Conservation (phyloP, 331 rosid species). For the Acacia pycnantha region DNA sequence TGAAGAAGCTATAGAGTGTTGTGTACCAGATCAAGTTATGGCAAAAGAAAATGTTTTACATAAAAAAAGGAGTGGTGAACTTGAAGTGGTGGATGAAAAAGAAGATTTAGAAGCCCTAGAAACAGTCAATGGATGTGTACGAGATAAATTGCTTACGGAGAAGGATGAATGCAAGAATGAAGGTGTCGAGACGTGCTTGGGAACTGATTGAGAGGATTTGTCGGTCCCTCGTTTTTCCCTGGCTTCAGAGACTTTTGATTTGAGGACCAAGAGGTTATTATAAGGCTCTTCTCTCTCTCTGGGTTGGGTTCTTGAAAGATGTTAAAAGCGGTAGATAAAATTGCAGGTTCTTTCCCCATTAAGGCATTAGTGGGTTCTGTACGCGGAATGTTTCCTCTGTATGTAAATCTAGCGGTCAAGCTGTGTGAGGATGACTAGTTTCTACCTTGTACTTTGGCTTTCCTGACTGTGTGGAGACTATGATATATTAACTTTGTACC, state of each 20-base stretch:
- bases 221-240: constrained; percentile 28
- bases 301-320: constrained; percentile 22
- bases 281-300: neutral
- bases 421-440: constrained; percentile 32
- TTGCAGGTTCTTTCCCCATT: constrained; percentile 36
- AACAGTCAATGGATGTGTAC: constrained; percentile 14
- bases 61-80: constrained; percentile 19
- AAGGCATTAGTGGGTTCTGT: neutral
- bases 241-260: constrained; percentile 18
- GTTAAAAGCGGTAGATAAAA: constrained; percentile 21
- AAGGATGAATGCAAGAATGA: constrained; percentile 30
- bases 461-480: constrained; percentile 7
- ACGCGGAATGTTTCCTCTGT: constrained; percentile 14
- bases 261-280: neutral
- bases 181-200: constrained; percentile 30
- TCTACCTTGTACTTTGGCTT: constrained; percentile 29
- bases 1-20: constrained; percentile 16
- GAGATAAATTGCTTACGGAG: constrained; percentile 15
- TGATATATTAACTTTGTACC: constrained; percentile 2
- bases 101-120: constrained; percentile 24
- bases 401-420: constrained; percentile 35
- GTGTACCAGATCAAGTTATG: constrained; percentile 19
- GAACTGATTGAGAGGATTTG: constrained; percentile 26
- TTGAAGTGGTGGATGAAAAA: constrained; percentile 28
- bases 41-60: constrained; percentile 22